Conservation (phyloP, 2,329 filamentous ascomycete genomes). For the Pleoardoris graminearum region DNA sequence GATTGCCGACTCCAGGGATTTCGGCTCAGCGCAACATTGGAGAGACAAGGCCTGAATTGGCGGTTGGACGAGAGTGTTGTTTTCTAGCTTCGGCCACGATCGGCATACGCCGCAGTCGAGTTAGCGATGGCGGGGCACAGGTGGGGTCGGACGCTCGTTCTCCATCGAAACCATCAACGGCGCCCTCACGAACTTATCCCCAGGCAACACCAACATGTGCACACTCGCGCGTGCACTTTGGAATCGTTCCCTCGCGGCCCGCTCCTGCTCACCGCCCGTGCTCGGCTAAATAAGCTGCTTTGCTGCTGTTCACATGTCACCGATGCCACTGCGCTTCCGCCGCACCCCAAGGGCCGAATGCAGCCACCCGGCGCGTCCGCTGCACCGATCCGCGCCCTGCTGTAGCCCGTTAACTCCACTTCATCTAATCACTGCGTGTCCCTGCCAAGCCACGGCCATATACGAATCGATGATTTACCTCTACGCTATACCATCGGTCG, state of each 20-base stretch:
- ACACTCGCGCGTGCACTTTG: not conserved
- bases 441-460: conserved; percentile 14
- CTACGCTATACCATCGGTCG: not conserved
- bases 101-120: no score
- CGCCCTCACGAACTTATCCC: no score
- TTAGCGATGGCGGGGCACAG: no score
- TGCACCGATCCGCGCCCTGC: conserved; percentile 19
- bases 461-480: conserved; percentile 1
- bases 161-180: no score
- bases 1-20: not conserved
- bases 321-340: not conserved
- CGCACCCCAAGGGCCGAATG: conserved; percentile 5
- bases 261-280: no score
- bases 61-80: not conserved
- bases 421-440: conserved; percentile 19
- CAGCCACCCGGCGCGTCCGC: conserved; percentile 13
- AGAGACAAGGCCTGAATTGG: not conserved
- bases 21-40: not conserved
- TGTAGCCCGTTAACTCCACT: conserved; percentile 12
- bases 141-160: no score
- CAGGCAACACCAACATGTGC: not conserved
- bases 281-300: conserved; percentile 15
- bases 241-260: not conserved
- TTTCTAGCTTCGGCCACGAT: no score
- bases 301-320: conserved; percentile 17